Conservation (phyloP, 192 early-diverging fungal genomes). For the Coemansia guatemalensis region DNA sequence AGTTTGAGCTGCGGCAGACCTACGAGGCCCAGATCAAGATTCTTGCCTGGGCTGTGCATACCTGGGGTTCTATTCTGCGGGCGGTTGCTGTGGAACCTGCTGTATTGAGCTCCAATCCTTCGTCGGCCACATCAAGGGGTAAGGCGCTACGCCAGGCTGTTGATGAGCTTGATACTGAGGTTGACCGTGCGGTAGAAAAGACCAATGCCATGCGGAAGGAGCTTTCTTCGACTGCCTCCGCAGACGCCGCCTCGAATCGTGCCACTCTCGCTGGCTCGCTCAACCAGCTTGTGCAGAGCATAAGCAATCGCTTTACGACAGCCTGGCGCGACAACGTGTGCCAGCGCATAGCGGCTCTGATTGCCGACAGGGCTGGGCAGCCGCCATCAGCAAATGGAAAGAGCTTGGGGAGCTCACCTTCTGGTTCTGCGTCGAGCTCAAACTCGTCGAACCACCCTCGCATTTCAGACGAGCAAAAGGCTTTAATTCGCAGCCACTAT, state of each 20-base stretch:
- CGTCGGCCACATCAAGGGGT: background rate
- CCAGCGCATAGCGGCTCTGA: slow-evolving; percentile 16
- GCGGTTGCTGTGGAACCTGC: background rate
- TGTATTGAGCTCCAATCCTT: background rate
- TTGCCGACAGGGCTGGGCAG: background rate
- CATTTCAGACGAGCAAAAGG: slow-evolving; percentile 31
- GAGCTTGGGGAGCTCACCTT: background rate
- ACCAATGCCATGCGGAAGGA: slow-evolving; percentile 8
- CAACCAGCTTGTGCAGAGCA: slow-evolving; percentile 16
- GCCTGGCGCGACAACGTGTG: slow-evolving; percentile 34
- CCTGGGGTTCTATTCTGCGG: slow-evolving; percentile 31
- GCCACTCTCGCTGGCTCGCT: slow-evolving; percentile 23
- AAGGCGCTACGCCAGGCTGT: slow-evolving; percentile 18
- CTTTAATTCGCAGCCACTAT: slow-evolving; percentile 22
- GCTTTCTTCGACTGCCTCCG: background rate
- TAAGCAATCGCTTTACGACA: slow-evolving; percentile 18
- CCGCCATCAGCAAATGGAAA: background rate
- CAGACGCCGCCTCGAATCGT: slow-evolving; percentile 6
- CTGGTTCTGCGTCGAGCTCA: slow-evolving; percentile 7
- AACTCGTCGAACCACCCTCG: slow-evolving; percentile 20
- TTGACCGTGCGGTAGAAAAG: slow-evolving; percentile 18
- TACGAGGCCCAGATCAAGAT: slow-evolving; percentile 37
- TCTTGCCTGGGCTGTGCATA: slow-evolving; percentile 22
- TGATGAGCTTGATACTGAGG: slow-evolving; percentile 25
- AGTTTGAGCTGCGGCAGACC: slow-evolving; percentile 22